Percentiles rank a stretch among this genome's conserved stretches.
phyloP scores from a whole-genome alignment of 2,329 filamentous ascomycete genomes.

The Tolypocladium album region DNA sequence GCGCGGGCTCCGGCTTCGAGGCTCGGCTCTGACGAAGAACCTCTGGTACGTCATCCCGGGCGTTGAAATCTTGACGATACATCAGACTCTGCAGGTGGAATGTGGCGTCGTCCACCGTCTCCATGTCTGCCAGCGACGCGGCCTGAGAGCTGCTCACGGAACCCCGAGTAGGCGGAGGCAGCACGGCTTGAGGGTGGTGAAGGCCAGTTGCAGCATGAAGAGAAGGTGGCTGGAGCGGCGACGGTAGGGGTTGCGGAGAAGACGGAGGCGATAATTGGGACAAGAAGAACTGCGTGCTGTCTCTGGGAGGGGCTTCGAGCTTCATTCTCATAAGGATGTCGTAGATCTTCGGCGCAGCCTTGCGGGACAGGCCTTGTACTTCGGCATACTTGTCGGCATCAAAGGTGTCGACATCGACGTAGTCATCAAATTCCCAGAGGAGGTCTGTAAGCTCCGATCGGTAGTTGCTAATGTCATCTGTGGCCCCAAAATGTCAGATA shows the following conservation, averaged over 20 bases:
- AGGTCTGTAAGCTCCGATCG: conserved; percentile 36
- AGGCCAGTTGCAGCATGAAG: not conserved
- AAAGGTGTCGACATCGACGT: conserved; percentile 36
- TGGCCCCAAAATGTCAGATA: not conserved
- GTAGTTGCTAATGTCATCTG: conserved; percentile 39
- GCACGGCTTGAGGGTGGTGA: not conserved
- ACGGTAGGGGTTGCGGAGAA: conserved; percentile 7
- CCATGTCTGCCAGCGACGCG: not conserved
- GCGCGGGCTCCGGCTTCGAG: conserved; percentile 8
- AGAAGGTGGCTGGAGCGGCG: conserved; percentile 2
- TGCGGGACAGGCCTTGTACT: conserved; percentile 35
- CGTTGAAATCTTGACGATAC: not conserved
- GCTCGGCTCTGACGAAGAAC: conserved; percentile 5
- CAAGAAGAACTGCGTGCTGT: conserved; percentile 16
- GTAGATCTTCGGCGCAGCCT: conserved; percentile 35
- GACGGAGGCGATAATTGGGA: conserved; percentile 15
- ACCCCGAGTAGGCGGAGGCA: not conserved
- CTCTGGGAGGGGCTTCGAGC: conserved; percentile 24
- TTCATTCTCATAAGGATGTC: conserved; percentile 45
- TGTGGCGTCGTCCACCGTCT: conserved; percentile 17
- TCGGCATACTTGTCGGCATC: conserved; percentile 38
- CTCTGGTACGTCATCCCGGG: not conserved
- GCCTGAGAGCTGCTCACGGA: conserved; percentile 2
- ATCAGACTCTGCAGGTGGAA: conserved; percentile 16
- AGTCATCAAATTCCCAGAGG: conserved; percentile 49